phyloP scores from a whole-genome alignment of 306 rosid species.

The Crotalaria pallida region DNA sequence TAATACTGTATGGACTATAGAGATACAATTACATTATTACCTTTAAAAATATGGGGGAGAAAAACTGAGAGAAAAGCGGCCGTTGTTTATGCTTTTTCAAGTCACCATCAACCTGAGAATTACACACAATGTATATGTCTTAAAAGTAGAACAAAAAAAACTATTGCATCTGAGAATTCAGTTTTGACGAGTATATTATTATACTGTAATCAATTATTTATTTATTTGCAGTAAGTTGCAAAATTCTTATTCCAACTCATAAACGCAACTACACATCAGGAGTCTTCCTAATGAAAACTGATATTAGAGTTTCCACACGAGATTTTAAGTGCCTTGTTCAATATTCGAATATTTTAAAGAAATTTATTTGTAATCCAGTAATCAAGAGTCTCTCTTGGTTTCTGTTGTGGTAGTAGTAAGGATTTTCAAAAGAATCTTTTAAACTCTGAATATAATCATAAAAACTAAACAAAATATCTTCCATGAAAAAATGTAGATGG shows the following conservation, averaged over 20 bases:
- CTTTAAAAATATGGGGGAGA: constrained; percentile 80
- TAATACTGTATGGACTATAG: neutral
- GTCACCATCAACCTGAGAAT: constrained; percentile 61
- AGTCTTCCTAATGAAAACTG: neutral
- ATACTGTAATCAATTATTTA: constrained; percentile 12
- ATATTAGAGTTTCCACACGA: neutral
- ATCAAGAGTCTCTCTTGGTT: neutral
- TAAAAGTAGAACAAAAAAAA: neutral
- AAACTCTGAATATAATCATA: neutral
- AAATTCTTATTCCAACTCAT: neutral
- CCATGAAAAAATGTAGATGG: neutral
- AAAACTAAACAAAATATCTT: neutral
- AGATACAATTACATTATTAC: constrained; percentile 32
- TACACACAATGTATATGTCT: neutral
- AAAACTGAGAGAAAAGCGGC: constrained; percentile 57
- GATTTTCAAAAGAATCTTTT: neutral
- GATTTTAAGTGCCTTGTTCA: neutral
- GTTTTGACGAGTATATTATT: neutral
- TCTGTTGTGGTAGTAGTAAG: neutral
- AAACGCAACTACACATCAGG: neutral
- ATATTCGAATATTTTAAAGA: neutral
- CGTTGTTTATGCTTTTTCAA: constrained; percentile 50
- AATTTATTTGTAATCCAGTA: neutral
- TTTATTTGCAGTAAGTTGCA: neutral
- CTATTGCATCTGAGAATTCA: neutral